Evolutionary conservation across 2,329 filamentous ascomycete species (phyloP), one percentile per base, ranked within the genome.

Genomic region (Sphaerostilbella broomeana): DNA sequence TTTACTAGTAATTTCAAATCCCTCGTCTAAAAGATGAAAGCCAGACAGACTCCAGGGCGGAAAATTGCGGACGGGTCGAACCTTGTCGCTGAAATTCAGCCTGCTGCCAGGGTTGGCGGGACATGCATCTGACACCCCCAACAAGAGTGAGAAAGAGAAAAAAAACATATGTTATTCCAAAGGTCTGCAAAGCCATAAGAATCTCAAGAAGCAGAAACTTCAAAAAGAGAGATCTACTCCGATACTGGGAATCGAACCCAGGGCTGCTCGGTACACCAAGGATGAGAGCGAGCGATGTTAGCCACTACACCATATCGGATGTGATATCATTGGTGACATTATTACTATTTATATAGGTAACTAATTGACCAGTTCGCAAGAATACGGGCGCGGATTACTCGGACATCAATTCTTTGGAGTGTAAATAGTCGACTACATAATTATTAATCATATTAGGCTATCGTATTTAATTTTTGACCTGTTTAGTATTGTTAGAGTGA

Each of bases 291-390:
- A 58, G 55, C 56, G 56, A 58, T 58, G 56, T 58, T 58, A 57
- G 56, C 56, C 56, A 58, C 56, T 58, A 58, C 56, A 58, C 56
- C 55, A 58, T 57, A 56, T 51, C 54, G 54, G 54, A 57, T 49
- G 12, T 32, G 3, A 7, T n/a, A 24, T 35, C 18, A 34, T 40
- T 24, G n/a, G 19, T 19, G 9, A 7, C 1, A 0, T 0, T 0
- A 0, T 6, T 2, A 16, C 31, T 17, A 40, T 16, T 24, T 4
- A 12, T 1, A 8, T 0, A 15, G 34, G 19, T 40, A 40, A 40
- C 13, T 19, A 1, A 7, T 18, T 0, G 2, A 25, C 22, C 22
- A 25, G 22, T 12, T 25, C 3, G 12, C 22, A 25, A 25, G 22
- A 25, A 25, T 9, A 25, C 22, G 12, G 12, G 22, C 12, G 12